Evolutionary conservation across 2,329 filamentous ascomycete species (phyloP), one percentile per base, ranked within the genome.

Genomic region (Monosporascus sp.): DNA sequence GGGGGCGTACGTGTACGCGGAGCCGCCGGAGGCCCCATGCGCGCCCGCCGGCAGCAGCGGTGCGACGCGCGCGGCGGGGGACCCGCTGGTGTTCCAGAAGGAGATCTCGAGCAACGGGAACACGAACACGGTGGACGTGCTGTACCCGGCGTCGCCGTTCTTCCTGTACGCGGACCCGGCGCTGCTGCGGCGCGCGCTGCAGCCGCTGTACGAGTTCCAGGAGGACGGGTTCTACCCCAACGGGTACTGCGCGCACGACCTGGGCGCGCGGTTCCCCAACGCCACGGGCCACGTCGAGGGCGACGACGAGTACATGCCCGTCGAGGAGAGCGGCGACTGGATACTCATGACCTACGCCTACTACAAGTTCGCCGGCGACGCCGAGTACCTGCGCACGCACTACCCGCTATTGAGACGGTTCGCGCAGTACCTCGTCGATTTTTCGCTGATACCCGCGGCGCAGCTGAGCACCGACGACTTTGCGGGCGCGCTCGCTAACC

Each of bases 21-120:
- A 87, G 47, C 86, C 88, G 14, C 80, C 86, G 3, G 51, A 54
- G 5, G 24, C 24, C 11, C 37, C 52, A 11, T 14, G 31, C 31
- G 43, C 6, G 20, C 5, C 20, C 14, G 20, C 11, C 41, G 41
- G 22, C 9, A 40, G 47, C n/a, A 35, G 40, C 24, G 45, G 49
- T 19, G 22, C 51, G 3, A 20, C 48, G 1, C 37, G 38, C 4
- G 53, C 44, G 9, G 16, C 20, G 3, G 80, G 88, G 5, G 77
- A 85, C 58, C 87, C 87, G 0, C 77, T 92, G 31, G 70, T 93
- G 46, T 93, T 93, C 70, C 72, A 91, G 57, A 93, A 94, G 66
- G 89, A 93, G 67, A 93, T 94, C 52, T 90, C 87, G 1, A 91
- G 87, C 7, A 87, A 92, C 59, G 89, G 60, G 2, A 93, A 94